Base-by-base conservation (phyloP, 2,329 filamentous ascomycete species). In the Ilyonectria mors-panacis region DNA sequence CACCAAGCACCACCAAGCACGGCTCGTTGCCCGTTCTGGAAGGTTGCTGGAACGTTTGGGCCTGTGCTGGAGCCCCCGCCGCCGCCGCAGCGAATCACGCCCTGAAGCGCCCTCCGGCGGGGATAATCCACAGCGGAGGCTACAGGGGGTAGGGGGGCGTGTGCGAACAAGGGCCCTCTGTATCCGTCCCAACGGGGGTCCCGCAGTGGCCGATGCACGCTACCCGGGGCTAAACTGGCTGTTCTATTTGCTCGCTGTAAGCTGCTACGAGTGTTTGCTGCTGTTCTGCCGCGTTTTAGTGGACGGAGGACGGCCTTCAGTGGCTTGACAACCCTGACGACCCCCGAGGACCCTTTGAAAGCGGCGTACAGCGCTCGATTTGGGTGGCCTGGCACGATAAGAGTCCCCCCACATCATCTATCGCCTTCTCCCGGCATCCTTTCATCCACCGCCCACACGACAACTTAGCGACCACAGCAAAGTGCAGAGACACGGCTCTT, bases 31-130 rank as follows among this genome's bases (percentile, higher is more conserved):
- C 73, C 63, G n/a, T 70, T 75, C 58, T 67, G 71, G 73, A 72
- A 75, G 73, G 73, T 74, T 74, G 67, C 72, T 72, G 73, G 73
- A 75, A 75, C 73, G 69, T 75, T 68, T 73, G 65, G 53, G 51
- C 19, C 62, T 28, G 33, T 8, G 45, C 63, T 54, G 56, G 62
- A 47, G 61, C 61, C 44, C 64, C 47, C 54, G 26, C 47, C 17
- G 30, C 51, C 37, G 2, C 33, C n/a, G 50, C 51, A n/a, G 28
- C 57, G 39, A 60, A 59, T 57, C 58, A 53, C 28, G 23, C 44
- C 44, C 55, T 54, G 57, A 62, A 65, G 57, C 56, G 58, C 60
- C 50, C 53, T 23, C 42, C 39, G 44, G 63, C 19, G 21, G 37
- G 47, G 62, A 37, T 4, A 13, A 39, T 17, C 39, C 39, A n/a